Evolutionary conservation across 2,329 filamentous ascomycete species (phyloP).

Genomic region (Celoporthe dispersa): DNA sequence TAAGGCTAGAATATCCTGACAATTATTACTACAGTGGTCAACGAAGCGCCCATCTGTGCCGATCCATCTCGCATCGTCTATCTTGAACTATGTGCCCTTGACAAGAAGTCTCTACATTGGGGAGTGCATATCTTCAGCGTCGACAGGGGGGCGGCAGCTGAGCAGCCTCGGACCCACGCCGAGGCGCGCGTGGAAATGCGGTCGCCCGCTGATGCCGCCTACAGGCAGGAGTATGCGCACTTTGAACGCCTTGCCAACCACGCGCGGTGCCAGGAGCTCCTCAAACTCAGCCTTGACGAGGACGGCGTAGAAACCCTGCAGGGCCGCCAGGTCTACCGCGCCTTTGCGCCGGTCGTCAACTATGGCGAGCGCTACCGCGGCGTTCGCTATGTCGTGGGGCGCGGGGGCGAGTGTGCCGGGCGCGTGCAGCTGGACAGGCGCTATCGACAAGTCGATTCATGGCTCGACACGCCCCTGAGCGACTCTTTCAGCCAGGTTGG

Average conservation of each 20-base stretch:
- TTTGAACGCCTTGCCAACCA: conserved; percentile 42
- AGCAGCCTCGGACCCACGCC: neutral
- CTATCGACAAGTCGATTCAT: conserved; percentile 10
- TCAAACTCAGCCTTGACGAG: conserved; percentile 30
- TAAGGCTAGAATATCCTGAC: too few species aligned
- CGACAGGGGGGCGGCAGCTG: too few species aligned
- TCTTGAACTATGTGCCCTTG: too few species aligned
- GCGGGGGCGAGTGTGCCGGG: conserved; percentile 38
- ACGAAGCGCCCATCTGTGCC: too few species aligned
- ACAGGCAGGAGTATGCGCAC: conserved; percentile 33
- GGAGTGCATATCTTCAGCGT: too few species aligned
- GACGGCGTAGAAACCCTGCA: conserved; percentile 40
- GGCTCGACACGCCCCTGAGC: conserved; percentile 35
- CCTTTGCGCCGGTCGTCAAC: conserved; percentile 42
- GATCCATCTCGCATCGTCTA: too few species aligned
- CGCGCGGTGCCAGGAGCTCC: conserved; percentile 36
- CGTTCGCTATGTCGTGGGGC: conserved; percentile 38
- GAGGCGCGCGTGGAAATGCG: conserved; percentile 1
- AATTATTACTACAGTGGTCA: too few species aligned
- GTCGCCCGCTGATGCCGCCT: neutral
- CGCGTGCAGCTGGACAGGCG: conserved; percentile 31
- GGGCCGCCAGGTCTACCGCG: conserved; percentile 43
- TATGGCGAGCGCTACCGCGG: conserved; percentile 40
- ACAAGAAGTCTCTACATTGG: too few species aligned
- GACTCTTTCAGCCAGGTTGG: conserved; percentile 43